Evolutionary conservation across 176 grass and related monocot species (phyloP).

Genomic region (sorghum (Sorghum bicolor)): DNA sequence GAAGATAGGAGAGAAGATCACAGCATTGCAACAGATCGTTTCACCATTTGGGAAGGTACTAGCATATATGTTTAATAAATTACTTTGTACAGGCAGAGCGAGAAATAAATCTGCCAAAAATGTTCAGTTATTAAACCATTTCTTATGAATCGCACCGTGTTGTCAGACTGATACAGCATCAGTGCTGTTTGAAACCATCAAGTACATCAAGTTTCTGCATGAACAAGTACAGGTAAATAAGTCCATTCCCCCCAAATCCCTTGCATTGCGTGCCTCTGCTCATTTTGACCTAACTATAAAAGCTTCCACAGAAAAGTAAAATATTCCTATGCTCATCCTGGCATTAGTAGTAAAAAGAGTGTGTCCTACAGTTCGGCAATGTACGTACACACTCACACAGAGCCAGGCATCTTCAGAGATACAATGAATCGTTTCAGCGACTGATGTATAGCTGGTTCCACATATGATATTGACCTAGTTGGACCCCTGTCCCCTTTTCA

Average conservation of each 20-base stretch:
- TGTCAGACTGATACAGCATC: slow-evolving; percentile 94
- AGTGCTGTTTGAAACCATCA: slow-evolving; percentile 78
- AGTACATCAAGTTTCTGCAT: slow-evolving; percentile 88
- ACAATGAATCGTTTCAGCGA: slow-evolving; percentile 42
- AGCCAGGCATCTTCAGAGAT: slow-evolving; percentile 32
- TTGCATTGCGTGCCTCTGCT: neutral
- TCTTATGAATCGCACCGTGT: neutral
- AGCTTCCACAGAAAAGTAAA: slow-evolving; percentile 14
- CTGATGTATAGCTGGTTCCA: slow-evolving; percentile 46
- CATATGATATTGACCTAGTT: slow-evolving; percentile 49
- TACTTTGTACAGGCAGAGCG: neutral
- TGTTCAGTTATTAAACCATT: neutral
- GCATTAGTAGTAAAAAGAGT: slow-evolving; percentile 38
- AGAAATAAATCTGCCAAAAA: neutral
- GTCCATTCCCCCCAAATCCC: neutral
- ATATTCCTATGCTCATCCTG: slow-evolving; percentile 24
- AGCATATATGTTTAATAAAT: neutral
- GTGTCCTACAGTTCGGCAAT: slow-evolving; percentile 18
- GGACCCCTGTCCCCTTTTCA: slow-evolving; percentile 11
- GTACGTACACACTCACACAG: neutral
- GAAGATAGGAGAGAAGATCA: slow-evolving; percentile 82
- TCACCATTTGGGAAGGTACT: slow-evolving; percentile 81
- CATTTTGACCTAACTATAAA: slow-evolving; percentile 46
- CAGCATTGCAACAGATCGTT: slow-evolving; percentile 85
- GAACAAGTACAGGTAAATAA: slow-evolving; percentile 85